phyloP scores from a whole-genome alignment of 2,329 filamentous ascomycete species.

The Dothidotthia symphoricarpi region DNA sequence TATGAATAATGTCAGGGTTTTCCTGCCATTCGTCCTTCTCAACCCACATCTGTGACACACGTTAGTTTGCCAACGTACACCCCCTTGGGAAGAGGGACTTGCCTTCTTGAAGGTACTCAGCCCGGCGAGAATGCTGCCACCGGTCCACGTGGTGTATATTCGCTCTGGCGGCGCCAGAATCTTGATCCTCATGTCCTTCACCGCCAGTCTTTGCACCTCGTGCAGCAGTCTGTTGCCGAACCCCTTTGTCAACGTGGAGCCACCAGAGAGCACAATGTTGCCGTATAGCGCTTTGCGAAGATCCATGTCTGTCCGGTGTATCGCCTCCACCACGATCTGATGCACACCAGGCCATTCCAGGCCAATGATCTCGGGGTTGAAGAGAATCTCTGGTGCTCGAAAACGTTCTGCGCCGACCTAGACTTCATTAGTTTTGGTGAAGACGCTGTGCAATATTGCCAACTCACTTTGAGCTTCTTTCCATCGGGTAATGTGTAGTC shows the following conservation, averaged over 20 bases:
- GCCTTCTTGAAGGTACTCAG: conserved; percentile 99
- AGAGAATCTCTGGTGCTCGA: conserved; percentile 93
- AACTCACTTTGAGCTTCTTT: conserved; percentile 77
- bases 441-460: conserved; percentile 5
- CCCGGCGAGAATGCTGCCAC: conserved; percentile 92
- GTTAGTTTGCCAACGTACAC: conserved; percentile 27
- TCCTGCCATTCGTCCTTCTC: conserved; percentile 99
- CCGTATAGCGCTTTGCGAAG: conserved; percentile 89
- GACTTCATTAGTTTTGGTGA: conserved; percentile 21
- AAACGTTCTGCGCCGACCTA: conserved; percentile 92
- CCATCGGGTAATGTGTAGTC: conserved; percentile 93
- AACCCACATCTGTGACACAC: conserved; percentile 83
- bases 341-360: conserved; percentile 96
- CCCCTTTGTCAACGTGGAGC: conserved; percentile 92
- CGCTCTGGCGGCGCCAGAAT: conserved; percentile 97
- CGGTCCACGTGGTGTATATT: conserved; percentile 99
- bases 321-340: conserved; percentile 95
- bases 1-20: conserved; percentile 98
- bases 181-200: conserved; percentile 99
- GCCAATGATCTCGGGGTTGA: conserved; percentile 95
- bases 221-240: conserved; percentile 90
- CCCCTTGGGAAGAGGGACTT: conserved; percentile 31
- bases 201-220: conserved; percentile 88
- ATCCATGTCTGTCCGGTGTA: conserved; percentile 92
- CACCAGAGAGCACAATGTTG: conserved; percentile 96